Evolutionary conservation across 2,329 filamentous ascomycete species (phyloP), one percentile per base, ranked within the genome.

Genomic region (Fusarium siculi): DNA sequence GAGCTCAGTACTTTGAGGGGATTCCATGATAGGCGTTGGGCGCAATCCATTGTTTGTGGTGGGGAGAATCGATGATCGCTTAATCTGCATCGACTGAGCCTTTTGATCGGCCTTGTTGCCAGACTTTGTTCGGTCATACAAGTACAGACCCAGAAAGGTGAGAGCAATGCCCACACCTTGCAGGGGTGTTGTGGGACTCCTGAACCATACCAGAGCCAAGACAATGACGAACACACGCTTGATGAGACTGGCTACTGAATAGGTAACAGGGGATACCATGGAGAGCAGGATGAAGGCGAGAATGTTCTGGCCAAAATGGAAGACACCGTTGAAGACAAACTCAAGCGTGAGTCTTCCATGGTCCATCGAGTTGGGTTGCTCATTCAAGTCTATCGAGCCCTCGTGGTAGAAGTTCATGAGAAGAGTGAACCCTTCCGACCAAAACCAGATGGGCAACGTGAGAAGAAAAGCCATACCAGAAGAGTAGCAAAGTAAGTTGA

Each of bases 161-260:
- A 99, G 89, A 8, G 84, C 89, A 77, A 99, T 98, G 21, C 96
- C 96, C 46, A 93, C 86, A 2, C 90, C 94, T 82, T 99, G 96
- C 21, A 97, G 82, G 21, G 87, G 87, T 9, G 94, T 98, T 37
- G 96, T 97, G 4, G 93, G 90, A 81, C 92, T 98, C 73, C 94
- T 93, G 83, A 98, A 99, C 96, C 96, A 99, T 75, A 98, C 85
- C 70, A 99, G 96, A 11, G 96, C 95, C 76, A 97, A 93, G 66
- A 96, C 90, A 77, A 99, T 97, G 78, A 99, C 96, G 79, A 97
- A 98, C 18, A 99, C 96, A 54, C 96, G 93, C 85, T 99, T 99
- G 83, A 99, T 96, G 70, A 99, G 86, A 63, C 93, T 97, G 40
- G 96, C 96, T 42, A 99, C 96, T 0, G 94, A 97, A 84, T 99